These are phyloP conservation scores for Filobasidium wieringae DNA, from an alignment of 768 basidiomycete genomes.

Conservation along the genomic window DNA sequence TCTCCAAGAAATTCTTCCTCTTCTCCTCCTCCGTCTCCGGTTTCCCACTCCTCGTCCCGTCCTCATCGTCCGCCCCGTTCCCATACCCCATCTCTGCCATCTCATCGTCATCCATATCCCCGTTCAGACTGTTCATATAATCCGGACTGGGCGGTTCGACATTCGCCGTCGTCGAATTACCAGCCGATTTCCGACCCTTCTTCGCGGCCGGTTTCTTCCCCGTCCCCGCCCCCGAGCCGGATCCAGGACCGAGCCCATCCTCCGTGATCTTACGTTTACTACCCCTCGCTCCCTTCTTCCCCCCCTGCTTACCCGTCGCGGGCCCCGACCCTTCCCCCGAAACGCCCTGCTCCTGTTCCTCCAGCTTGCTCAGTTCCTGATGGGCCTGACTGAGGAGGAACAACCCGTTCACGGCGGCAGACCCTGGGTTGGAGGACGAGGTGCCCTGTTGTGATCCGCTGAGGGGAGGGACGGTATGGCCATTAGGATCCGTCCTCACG, in stretches of 20 bases:
- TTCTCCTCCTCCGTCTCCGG: slow-evolving; percentile 98
- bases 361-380: slow-evolving; percentile 90
- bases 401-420: slow-evolving; percentile 68
- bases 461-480: background rate
- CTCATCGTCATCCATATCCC: slow-evolving; percentile 36
- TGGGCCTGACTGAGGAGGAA: slow-evolving; percentile 90
- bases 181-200: slow-evolving; percentile 25
- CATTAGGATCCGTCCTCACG: background rate
- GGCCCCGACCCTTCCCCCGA: background rate
- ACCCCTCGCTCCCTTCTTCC: slow-evolving; percentile 5
- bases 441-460: no score
- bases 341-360: slow-evolving; percentile 51
- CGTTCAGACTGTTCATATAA: slow-evolving; percentile 11
- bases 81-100: slow-evolving; percentile 28
- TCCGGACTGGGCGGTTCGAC: slow-evolving; percentile 4
- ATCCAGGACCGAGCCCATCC: background rate
- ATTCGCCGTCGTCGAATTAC: no score
- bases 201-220: slow-evolving; percentile 14
- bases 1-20: slow-evolving; percentile 86
- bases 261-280: slow-evolving; percentile 28
- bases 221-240: background rate
- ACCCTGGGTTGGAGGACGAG: background rate
- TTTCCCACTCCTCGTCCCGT: slow-evolving; percentile 47
- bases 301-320: background rate
- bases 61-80: slow-evolving; percentile 22